These are phyloP conservation scores for Didymella exigua DNA, from an alignment of 2,329 filamentous ascomycete species.

Conservation along the genomic window DNA sequence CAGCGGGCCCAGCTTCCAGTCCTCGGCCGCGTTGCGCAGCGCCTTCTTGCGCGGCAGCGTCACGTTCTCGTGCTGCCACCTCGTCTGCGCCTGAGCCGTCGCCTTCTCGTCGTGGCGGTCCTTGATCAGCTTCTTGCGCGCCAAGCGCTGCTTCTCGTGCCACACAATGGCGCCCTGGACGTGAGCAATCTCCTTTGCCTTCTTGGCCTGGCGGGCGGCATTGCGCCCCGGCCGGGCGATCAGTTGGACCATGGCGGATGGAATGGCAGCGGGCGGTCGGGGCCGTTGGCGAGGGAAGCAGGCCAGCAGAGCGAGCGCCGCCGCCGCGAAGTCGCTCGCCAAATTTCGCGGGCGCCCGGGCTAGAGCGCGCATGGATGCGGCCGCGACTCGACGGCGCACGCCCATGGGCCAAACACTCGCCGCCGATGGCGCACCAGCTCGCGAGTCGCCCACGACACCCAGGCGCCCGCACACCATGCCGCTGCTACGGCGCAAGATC, in stretches of 20 bases:
- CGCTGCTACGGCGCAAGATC: constrained; percentile 42
- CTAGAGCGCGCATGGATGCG: too few species aligned
- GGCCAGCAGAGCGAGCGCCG: neutral
- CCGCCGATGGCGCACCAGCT: constrained; percentile 2
- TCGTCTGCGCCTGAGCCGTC: constrained; percentile 22
- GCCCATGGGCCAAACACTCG: neutral
- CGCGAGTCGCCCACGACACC: constrained; percentile 12
- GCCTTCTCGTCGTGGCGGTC: constrained; percentile 41
- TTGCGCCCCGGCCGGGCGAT: constrained; percentile 31
- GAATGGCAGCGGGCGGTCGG: constrained; percentile 54
- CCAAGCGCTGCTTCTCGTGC: constrained; percentile 35
- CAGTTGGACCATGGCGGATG: constrained; percentile 47
- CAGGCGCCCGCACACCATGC: constrained; percentile 29
- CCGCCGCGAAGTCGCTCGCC: constrained; percentile 19
- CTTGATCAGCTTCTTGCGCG: constrained; percentile 29
- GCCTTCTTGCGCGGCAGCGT: constrained; percentile 52
- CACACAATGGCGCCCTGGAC: constrained; percentile 48
- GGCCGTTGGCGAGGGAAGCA: neutral
- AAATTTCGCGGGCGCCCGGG: constrained; percentile 10
- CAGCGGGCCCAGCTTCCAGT: constrained; percentile 78
- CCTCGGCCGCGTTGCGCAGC: constrained; percentile 67
- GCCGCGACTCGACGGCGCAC: neutral
- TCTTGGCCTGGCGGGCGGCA: constrained; percentile 37
- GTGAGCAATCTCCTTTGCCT: constrained; percentile 48
- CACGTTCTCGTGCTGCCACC: constrained; percentile 34